phyloP scores from a whole-genome alignment of 768 basidiomycete species.

The Russula virescens region DNA sequence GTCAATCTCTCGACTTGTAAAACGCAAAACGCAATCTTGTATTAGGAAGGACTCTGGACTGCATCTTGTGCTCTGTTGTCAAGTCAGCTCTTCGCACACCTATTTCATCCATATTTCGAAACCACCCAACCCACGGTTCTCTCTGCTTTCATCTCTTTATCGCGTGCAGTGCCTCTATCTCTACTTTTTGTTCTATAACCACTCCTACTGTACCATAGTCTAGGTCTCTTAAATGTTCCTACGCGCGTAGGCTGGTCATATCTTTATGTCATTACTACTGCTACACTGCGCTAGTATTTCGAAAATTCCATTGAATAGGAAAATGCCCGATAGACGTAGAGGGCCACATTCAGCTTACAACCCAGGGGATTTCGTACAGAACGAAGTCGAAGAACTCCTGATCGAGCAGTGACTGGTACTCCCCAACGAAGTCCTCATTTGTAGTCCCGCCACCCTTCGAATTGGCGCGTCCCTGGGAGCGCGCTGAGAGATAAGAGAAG shows the following conservation, averaged over 20 bases:
- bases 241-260: constrained; percentile 52
- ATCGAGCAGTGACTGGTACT: constrained; percentile 90
- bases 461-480: constrained; percentile 47
- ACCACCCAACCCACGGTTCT: constrained; percentile 4
- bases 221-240: constrained; percentile 39
- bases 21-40: constrained; percentile 20
- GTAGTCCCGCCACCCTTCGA: constrained; percentile 36
- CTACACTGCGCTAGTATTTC: constrained; percentile 20
- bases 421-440: constrained; percentile 74
- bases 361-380: constrained; percentile 89
- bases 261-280: constrained; percentile 42
- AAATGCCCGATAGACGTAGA: constrained; percentile 15
- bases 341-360: constrained; percentile 46
- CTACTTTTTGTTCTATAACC: constrained; percentile 12
- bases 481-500: constrained; percentile 76
- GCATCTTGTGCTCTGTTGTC: constrained; percentile 13
- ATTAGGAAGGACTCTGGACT: constrained; percentile 26
- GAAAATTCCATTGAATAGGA: constrained; percentile 17
- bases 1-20: constrained; percentile 18
- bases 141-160: constrained; percentile 24
- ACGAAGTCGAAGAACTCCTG: constrained; percentile 97
- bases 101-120: constrained; percentile 21
- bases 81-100: constrained; percentile 8
- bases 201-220: constrained; percentile 33
- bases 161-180: constrained; percentile 6